Evolutionary conservation across 129 eudicot species (phyloP), one percentile per base, ranked within the genome.

Genomic region (Tagetes erecta): DNA sequence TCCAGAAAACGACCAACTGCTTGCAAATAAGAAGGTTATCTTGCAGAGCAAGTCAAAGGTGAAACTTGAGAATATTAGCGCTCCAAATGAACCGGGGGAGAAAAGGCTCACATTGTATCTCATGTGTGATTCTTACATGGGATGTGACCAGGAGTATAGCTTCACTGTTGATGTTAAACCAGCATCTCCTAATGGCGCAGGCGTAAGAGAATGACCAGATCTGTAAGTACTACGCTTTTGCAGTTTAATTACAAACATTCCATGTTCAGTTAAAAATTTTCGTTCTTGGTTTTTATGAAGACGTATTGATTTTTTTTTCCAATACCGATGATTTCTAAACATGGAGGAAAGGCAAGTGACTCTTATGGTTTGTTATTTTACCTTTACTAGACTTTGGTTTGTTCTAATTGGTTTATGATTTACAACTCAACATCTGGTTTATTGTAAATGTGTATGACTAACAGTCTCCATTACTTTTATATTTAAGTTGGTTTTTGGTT

Each of bases 121-220:
- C 14, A 92, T 92, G 97, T 87, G 93, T 2, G 97, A 92, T 59
- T 92, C 96, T 27, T 92, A 92, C 80, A 69, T 89, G 81, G 97
- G 97, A 9, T 92, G 97, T 52, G 97, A 89, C 67, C 97, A 87
- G 86, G 97, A 92, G 69, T 85, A 92, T 70, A 74, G 58, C 77
- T 92, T 92, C 63, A 51, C 88, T 6, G 67, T 92, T 46, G 96
- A 92, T 67, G 88, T 92, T 6, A 88, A 88, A 72, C 74, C 84
- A 1, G 80, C 58, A 14, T 79, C 72, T 35, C 34, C 67, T 2
- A 85, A 72, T 72, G 89, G 84, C 45, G 86, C 75, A 62, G 78
- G 72, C 50, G 79, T 72, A 70, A 75, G 78, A 59, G 85, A 73
- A 77, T 74, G 72, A 76, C 27, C 27, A 20, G 27, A 0, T 35